Evolutionary conservation across 176 grass and related monocot genomes (phyloP).

Genomic region (Saccharum officinarum): DNA sequence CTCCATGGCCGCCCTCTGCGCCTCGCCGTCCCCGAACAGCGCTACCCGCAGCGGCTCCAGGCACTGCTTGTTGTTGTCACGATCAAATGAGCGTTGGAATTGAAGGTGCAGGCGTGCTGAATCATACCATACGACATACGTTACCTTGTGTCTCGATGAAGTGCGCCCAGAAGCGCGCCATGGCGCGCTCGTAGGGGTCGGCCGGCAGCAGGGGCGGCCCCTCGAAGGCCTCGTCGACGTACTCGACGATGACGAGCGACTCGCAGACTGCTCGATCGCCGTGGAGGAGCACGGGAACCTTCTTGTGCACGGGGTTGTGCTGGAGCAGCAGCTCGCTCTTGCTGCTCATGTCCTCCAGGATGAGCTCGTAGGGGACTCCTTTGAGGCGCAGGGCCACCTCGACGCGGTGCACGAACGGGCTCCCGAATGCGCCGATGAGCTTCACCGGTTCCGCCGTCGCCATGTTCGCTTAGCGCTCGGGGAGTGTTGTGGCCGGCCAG

Average conservation of each 20-base stretch:
- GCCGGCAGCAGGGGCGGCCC: conserved; percentile 20
- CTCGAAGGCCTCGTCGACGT: conserved; percentile 34
- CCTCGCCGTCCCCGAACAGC: no score
- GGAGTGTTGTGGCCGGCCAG: no score
- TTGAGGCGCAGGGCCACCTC: neutral
- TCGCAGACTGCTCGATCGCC: conserved; percentile 23
- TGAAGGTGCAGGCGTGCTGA: no score
- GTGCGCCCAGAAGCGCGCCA: conserved; percentile 26
- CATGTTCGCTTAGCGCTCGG: no score
- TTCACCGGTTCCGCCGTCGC: neutral
- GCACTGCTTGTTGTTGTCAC: conserved; percentile 4
- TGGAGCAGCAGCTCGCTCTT: conserved; percentile 33
- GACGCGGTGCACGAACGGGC: neutral
- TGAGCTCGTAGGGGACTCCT: neutral
- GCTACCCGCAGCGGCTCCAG: neutral
- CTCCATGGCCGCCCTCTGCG: conserved; percentile 21
- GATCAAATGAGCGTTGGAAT: no score
- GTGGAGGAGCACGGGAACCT: conserved; percentile 51
- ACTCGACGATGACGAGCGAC: conserved; percentile 33
- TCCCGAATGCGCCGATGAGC: neutral
- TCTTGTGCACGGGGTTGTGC: conserved; percentile 44
- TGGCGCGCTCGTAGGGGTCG: conserved; percentile 38
- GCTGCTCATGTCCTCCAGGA: neutral
- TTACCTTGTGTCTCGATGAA: conserved; percentile 45
- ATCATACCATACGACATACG: no score